Evolutionary conservation across 371 early-diverging fungal genomes (phyloP).

Genomic region (Zychaea mexicana): DNA sequence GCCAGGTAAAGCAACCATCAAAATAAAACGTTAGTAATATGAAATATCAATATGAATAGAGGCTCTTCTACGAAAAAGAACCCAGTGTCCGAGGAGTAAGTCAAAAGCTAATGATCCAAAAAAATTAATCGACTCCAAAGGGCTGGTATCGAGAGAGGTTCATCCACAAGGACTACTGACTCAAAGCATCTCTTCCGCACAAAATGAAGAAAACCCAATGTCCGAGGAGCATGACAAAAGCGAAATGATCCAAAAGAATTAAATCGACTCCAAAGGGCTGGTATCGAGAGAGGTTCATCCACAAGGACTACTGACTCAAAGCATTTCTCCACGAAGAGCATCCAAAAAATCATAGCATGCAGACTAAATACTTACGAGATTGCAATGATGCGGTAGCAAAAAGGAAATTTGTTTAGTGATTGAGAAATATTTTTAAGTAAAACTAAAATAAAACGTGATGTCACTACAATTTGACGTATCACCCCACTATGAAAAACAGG

Average conservation of each 20-base stretch:
- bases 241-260: neutral
- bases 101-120: constrained; percentile 5
- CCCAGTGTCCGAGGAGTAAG: constrained; percentile 4
- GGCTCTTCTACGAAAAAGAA: constrained; percentile 6
- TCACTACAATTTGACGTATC: constrained; percentile 6
- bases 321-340: constrained; percentile 5
- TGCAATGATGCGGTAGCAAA: constrained; percentile 5
- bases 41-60: neutral
- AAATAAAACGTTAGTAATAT: constrained; percentile 4
- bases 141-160: constrained; percentile 8
- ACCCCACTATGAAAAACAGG: constrained; percentile 3
- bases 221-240: constrained; percentile 2
- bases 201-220: constrained; percentile 7
- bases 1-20: constrained; percentile 4
- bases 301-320: constrained; percentile 5
- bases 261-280: constrained; percentile 4
- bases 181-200: constrained; percentile 3
- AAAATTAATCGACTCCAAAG: constrained; percentile 2
- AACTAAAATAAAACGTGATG: constrained; percentile 5
- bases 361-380: constrained; percentile 4
- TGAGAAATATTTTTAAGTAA: constrained; percentile 5
- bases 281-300: constrained; percentile 9
- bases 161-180: constrained; percentile 6
- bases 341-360: neutral
- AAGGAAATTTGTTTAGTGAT: constrained; percentile 4